Evolutionary conservation across 768 basidiomycete genomes (phyloP).

Genomic region (Termitomyces eurrhizus): DNA sequence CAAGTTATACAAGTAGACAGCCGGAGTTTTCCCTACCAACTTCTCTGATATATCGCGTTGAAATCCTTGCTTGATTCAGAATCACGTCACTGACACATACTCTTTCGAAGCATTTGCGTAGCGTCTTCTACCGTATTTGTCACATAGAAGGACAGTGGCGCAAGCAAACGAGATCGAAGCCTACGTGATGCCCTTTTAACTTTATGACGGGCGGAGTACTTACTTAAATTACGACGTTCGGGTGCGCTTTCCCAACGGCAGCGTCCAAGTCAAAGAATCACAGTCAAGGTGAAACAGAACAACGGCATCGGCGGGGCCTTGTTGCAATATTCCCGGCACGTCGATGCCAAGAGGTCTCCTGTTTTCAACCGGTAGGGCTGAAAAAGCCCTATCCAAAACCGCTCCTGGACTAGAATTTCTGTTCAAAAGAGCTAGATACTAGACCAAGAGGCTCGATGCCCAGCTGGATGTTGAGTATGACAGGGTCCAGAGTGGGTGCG

Average conservation of each 20-base stretch:
- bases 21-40: neutral
- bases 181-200: neutral
- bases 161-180: neutral
- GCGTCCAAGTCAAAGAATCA: neutral
- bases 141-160: neutral
- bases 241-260: neutral
- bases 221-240: neutral
- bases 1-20: neutral
- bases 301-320: neutral
- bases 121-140: neutral
- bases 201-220: neutral
- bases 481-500: neutral
- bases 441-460: neutral
- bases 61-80: neutral
- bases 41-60: neutral
- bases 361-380: neutral
- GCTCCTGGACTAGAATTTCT: neutral
- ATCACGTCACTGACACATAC: neutral
- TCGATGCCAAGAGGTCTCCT: neutral
- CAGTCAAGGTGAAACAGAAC: neutral
- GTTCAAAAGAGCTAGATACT: neutral
- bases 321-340: neutral
- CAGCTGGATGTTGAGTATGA: neutral
- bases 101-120: neutral
- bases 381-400: neutral